Base-by-base conservation (phyloP, 2,329 filamentous ascomycete genomes). In the Penicillium sumatraense region DNA sequence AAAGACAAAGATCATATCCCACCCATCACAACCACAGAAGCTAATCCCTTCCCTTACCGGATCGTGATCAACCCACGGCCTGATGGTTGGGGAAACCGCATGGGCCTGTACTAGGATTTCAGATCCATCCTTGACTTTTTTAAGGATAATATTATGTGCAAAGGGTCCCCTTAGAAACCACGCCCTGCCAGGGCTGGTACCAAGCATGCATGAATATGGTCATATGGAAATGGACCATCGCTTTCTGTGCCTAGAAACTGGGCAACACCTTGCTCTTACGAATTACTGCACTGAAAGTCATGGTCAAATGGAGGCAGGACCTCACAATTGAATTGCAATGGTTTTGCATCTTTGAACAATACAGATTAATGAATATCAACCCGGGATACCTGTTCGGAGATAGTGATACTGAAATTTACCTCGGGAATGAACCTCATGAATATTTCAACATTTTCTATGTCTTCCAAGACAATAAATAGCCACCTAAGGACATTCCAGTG, bases 11-110 rank as follows among this genome's bases (percentile, higher is more conserved):
- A 96, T 68, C 95, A 98, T 74, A 98, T 99, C 62, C 95, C 95
- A 1, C 95, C 93, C 48, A 98, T 98, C 67, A 97, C 92, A 8
- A 95, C 92, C 20, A 92, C 88, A 70, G 91, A 93, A 59, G 81
- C 89, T 45, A 98, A 98, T 72, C 93, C 95, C 0, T 99, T 98
- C 69, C 93, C 93, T 0, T 98, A 96, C 75, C 89, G 93, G 74
- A 96, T 98, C 70, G 84, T 89, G 58, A 86, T 98, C 56, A 95
- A 96, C 70, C 91, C 91, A 54, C 91, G 91, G 68, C 83, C 87
- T 56, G 87, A 89, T 59, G 84, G 88, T 49, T 93, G 91, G 91
- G 86, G 90, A 46, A 85, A 88, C 53, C 83, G 90, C 35, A 91
- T 93, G 76, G 89, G 90, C 23, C 86, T 91, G 57, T 90, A 90